Base-by-base conservation (phyloP, 768 basidiomycete genomes). In the Trametes meyenii region DNA sequence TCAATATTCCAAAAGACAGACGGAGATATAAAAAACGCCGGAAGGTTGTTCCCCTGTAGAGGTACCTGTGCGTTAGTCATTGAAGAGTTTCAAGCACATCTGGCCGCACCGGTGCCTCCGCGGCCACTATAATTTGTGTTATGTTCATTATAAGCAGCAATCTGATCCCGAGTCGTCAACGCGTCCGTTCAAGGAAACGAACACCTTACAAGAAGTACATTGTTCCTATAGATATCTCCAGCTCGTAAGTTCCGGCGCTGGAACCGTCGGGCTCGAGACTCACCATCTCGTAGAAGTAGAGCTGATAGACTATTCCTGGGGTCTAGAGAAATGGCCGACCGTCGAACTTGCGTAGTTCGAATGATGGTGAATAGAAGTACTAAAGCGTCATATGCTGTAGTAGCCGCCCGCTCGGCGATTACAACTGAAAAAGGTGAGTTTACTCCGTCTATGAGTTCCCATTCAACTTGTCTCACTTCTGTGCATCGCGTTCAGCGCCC, bases 1-100 rank as follows among this genome's bases (percentile, higher is more conserved):
- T 7, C 21, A 26, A 14, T 19, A 24, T 2, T 2, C 4, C 1
- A 24, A 5, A 14, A 1, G 2, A 57, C 67, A 17, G 13, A 68
- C 67, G 64, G 67, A 5, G 64, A 55, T n/a, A 61, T 49, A 35
- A 60, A 65, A 39, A 60, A 68, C 10, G 61, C 48, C 4, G 65
- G n/a, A 42, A 52, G 60, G 49, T 67, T 67, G 48, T 58, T 63
- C 10, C 61, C 64, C 66, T 67, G 29, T 11, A 39, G 17, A 24
- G 23, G 11, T 14, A n/a, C n/a, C n/a, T 21, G 17, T 5, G 11
- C 24, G 38, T 23, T 10, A 36, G 45, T 12, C 10, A 38, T 14
- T 48, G 33, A 14, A 23, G n/a, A 24, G 7, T 19, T 36, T 10
- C 13, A 7, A 35, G 8, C 16, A 14, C 13, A 21, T 54, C 1